phyloP scores from a whole-genome alignment of 2,329 filamentous ascomycete species.

The Fusarium compactum region DNA sequence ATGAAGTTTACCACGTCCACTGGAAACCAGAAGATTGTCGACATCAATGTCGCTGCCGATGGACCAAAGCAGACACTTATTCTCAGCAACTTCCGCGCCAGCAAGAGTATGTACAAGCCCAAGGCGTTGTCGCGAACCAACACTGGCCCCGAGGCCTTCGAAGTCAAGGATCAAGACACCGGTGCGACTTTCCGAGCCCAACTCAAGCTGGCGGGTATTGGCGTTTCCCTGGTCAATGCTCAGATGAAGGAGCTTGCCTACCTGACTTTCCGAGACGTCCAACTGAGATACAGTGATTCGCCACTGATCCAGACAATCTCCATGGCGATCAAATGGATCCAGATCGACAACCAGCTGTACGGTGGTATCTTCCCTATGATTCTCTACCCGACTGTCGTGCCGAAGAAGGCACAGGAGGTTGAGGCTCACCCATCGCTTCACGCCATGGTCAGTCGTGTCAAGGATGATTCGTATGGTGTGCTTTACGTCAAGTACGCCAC shows the following conservation, averaged over 20 bases:
- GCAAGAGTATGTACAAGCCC: slow-evolving; percentile 87
- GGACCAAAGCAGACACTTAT: slow-evolving; percentile 96
- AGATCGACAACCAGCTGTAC: slow-evolving; percentile 98
- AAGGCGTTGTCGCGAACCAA: slow-evolving; percentile 64
- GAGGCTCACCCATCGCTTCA: slow-evolving; percentile 96
- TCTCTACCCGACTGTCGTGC: slow-evolving; percentile 95
- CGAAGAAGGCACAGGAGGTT: slow-evolving; percentile 95
- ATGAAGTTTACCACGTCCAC: slow-evolving; percentile 84
- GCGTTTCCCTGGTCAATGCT: slow-evolving; percentile 91
- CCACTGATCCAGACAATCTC: slow-evolving; percentile 91
- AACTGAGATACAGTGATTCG: slow-evolving; percentile 94
- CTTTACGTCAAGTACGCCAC: slow-evolving; percentile 99
- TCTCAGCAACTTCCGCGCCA: slow-evolving; percentile 91
- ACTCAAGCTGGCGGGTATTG: slow-evolving; percentile 88
- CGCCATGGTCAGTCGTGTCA: slow-evolving; percentile 90
- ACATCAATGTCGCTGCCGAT: slow-evolving; percentile 95
- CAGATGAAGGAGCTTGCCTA: slow-evolving; percentile 94
- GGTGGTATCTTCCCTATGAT: slow-evolving; percentile 98
- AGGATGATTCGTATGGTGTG: slow-evolving; percentile 98
- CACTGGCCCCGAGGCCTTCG: slow-evolving; percentile 73
- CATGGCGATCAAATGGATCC: slow-evolving; percentile 96
- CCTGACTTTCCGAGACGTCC: slow-evolving; percentile 89
- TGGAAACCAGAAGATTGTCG: slow-evolving; percentile 86
- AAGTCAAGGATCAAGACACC: slow-evolving; percentile 92
- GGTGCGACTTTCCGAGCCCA: slow-evolving; percentile 91